Conservation (phyloP, 2,329 filamentous ascomycete genomes). For the Paracorniculantispora psalliotae region DNA sequence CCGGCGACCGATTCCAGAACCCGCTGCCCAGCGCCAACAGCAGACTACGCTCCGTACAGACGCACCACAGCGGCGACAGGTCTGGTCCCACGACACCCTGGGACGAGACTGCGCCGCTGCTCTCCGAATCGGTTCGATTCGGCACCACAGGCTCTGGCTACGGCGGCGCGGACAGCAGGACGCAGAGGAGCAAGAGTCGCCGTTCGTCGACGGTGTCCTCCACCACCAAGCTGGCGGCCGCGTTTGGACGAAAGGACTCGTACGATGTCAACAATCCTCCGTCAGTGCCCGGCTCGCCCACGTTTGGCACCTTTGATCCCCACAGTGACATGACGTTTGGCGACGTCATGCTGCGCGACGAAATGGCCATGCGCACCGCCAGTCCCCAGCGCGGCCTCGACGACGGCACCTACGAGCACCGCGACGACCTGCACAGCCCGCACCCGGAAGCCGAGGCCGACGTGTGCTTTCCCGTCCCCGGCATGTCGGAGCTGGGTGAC, state of each 20-base stretch:
- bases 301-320: constrained; percentile 43
- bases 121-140: constrained; percentile 34
- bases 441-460: constrained; percentile 70
- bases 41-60: constrained; percentile 32
- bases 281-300: constrained; percentile 59
- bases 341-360: constrained; percentile 67
- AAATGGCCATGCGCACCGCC: constrained; percentile 42
- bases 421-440: constrained; percentile 39
- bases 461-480: constrained; percentile 79
- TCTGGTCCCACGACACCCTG: constrained; percentile 38
- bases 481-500: constrained; percentile 71
- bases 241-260: constrained; percentile 34
- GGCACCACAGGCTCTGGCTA: constrained; percentile 30
- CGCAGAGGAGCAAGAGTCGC: constrained; percentile 34
- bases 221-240: constrained; percentile 34
- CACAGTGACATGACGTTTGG: constrained; percentile 54
- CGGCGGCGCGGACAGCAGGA: constrained; percentile 36
- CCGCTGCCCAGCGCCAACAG: constrained; percentile 27
- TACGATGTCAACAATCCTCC: constrained; percentile 67
- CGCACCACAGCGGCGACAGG: constrained; percentile 41
- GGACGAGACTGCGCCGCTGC: constrained; percentile 52
- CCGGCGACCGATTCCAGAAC: constrained; percentile 30
- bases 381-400: constrained; percentile 26
- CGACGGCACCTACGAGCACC: constrained; percentile 28
- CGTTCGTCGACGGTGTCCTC: constrained; percentile 50